Conservation (phyloP, 73 alveolate species). For the Uronychia binucleata region DNA sequence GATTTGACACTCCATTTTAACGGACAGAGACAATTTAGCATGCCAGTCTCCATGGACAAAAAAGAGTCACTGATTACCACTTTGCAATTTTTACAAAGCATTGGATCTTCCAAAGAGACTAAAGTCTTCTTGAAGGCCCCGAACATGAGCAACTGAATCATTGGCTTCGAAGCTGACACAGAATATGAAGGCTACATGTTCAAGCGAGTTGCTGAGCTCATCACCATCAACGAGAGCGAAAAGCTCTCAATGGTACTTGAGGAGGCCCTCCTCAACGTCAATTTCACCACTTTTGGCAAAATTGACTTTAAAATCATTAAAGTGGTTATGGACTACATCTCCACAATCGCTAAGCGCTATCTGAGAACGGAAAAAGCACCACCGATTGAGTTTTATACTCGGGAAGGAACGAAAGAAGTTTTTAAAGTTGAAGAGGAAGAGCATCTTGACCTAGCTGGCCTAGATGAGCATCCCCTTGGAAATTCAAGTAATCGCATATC, state of each 20-base stretch:
- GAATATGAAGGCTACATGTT: conserved; percentile 18
- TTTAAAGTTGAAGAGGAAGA: no score
- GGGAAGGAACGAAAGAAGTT: no score
- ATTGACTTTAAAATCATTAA: background rate
- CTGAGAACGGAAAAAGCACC: background rate
- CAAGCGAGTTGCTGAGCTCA: background rate
- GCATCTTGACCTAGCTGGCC: no score
- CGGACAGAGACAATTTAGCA: background rate
- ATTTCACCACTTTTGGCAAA: conserved; percentile 6
- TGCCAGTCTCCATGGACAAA: background rate
- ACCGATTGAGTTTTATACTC: no score
- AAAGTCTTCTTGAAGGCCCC: background rate
- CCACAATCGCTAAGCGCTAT: background rate
- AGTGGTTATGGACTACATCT: background rate
- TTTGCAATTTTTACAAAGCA: background rate
- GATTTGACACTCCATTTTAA: background rate
- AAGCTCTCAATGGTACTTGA: background rate
- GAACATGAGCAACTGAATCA: no score
- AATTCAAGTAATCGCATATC: no score
- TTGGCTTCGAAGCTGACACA: background rate
- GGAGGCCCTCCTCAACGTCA: conserved; percentile 8
- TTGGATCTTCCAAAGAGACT: background rate
- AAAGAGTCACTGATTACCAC: background rate
- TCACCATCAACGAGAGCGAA: background rate
- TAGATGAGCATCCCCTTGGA: no score